Evolutionary conservation across 176 grass and related monocot genomes (phyloP).

Genomic region (Lolium multiflorum): DNA sequence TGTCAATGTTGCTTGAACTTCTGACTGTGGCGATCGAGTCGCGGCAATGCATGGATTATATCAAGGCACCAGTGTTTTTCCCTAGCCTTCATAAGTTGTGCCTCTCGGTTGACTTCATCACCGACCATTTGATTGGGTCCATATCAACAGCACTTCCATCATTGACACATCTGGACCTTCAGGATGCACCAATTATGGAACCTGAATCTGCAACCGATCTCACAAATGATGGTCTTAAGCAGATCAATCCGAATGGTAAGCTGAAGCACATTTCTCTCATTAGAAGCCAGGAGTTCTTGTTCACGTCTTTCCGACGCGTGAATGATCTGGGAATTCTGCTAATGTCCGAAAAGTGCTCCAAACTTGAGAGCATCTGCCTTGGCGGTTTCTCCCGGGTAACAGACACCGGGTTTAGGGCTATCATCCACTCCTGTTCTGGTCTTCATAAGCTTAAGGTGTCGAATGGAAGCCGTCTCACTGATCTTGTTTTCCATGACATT

Average conservation of each 20-base stretch:
- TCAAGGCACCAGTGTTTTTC: conserved; percentile 62
- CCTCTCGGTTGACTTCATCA: conserved; percentile 87
- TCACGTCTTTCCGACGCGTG: conserved; percentile 79
- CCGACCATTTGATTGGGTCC: conserved; percentile 76
- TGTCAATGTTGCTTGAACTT: conserved; percentile 78
- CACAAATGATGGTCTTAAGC: conserved; percentile 87
- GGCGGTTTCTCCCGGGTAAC: conserved; percentile 93
- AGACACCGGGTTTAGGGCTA: conserved; percentile 87
- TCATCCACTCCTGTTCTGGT: conserved; percentile 86
- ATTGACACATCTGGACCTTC: conserved; percentile 82
- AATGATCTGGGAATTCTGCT: conserved; percentile 92
- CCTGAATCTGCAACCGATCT: conserved; percentile 78
- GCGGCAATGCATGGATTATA: conserved; percentile 44
- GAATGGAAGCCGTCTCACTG: conserved; percentile 81
- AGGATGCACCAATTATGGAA: conserved; percentile 86
- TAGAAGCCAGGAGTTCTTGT: conserved; percentile 87
- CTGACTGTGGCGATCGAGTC: conserved; percentile 47
- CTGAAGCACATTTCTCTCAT: conserved; percentile 89
- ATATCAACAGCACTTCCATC: conserved; percentile 77
- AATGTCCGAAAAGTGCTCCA: conserved; percentile 80
- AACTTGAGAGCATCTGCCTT: conserved; percentile 89
- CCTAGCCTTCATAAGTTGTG: conserved; percentile 80
- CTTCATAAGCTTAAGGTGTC: conserved; percentile 88
- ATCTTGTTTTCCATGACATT: conserved; percentile 99
- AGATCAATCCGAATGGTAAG: conserved; percentile 84